Conservation (phyloP, 1,284 basidiomycete genomes). For the Anthracocystis setariae region DNA sequence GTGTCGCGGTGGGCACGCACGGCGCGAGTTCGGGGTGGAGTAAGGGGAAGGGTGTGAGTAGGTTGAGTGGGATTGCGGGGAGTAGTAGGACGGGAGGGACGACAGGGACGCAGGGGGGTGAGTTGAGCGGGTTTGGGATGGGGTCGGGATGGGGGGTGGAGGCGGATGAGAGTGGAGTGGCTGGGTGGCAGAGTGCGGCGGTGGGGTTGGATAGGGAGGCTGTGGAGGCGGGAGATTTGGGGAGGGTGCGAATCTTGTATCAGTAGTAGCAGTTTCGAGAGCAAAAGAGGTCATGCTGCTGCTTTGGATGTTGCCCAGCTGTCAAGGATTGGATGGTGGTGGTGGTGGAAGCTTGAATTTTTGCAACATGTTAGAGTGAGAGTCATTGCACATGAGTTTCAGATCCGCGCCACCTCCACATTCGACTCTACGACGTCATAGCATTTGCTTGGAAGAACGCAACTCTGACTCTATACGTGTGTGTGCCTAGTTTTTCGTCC, state of each 20-base stretch:
- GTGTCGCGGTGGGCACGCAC: not conserved
- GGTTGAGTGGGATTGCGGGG: conserved; percentile 15
- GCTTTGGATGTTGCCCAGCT: too few relatives aligned
- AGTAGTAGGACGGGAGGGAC: conserved; percentile 11
- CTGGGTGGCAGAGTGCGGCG: conserved; percentile 1
- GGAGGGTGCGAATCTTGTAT: conserved; percentile 37
- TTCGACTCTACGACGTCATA: too few relatives aligned
- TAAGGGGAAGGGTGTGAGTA: conserved; percentile 18
- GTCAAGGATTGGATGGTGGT: too few relatives aligned
- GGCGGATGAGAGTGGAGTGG: conserved; percentile 34
- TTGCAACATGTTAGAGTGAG: too few relatives aligned
- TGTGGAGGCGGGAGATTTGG: conserved; percentile 44
- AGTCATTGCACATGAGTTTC: too few relatives aligned
- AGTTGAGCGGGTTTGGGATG: conserved; percentile 19
- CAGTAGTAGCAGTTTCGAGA: conserved; percentile 15
- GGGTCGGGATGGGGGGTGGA: conserved; percentile 32
- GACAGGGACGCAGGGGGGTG: not conserved
- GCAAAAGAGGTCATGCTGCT: not conserved
- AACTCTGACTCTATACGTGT: not conserved
- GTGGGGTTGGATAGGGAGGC: conserved; percentile 31
- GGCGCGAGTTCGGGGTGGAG: conserved; percentile 46
- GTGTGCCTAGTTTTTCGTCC: not conserved
- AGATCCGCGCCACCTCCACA: too few relatives aligned
- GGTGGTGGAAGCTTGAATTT: too few relatives aligned
- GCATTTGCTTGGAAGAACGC: too few relatives aligned